A percentile compares a stretch with the other conserved stretches of the same genome.
Evolutionary conservation across 169 alveolate genomes (phyloP).

Genomic region (Plasmodium fragile): DNA sequence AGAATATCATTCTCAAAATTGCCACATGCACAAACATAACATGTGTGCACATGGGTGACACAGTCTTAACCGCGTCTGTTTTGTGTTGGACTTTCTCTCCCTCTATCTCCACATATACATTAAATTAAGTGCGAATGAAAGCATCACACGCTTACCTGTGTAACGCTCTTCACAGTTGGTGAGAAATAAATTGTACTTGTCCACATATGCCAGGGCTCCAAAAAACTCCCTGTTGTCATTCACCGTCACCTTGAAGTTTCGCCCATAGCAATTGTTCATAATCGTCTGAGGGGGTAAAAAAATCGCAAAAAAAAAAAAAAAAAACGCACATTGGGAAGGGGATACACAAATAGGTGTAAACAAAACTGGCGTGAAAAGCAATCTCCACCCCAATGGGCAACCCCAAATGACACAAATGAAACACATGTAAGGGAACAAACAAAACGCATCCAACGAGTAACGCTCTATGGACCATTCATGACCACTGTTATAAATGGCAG

Average conservation of each 20-base stretch:
- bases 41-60: background rate
- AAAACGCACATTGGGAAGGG: background rate
- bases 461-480: background rate
- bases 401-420: background rate
- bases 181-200: constrained; percentile 48
- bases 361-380: background rate
- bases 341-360: constrained; percentile 3
- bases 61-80: background rate
- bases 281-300: background rate
- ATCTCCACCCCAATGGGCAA: background rate
- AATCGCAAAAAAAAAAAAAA: background rate
- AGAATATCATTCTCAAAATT: background rate
- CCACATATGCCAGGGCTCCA: constrained; percentile 57
- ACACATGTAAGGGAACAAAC: background rate
- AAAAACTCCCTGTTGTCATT: constrained; percentile 63
- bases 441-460: background rate
- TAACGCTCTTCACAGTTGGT: constrained; percentile 52
- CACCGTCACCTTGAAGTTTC: constrained; percentile 36
- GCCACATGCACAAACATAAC: background rate
- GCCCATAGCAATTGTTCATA: constrained; percentile 27
- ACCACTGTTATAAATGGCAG: background rate
- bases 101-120: background rate
- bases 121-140: background rate
- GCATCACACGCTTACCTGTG: constrained; percentile 21
- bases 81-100: background rate